These are phyloP conservation scores for Clarkia xantiana DNA, from an alignment of 345 rosid species.

Conservation along the genomic window DNA sequence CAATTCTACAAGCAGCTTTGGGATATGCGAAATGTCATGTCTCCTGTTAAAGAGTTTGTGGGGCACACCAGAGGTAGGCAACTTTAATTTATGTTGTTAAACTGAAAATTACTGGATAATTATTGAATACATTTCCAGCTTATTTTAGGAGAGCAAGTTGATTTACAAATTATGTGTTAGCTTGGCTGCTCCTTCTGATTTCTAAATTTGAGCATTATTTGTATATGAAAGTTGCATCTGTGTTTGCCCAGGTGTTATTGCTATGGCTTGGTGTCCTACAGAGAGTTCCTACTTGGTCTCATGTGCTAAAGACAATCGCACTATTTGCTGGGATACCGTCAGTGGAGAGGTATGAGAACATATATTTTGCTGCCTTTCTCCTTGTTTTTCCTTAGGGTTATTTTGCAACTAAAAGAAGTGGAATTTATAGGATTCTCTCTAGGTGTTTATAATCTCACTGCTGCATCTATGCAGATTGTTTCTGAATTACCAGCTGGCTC, in stretches of 20 bases:
- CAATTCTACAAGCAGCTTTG: conserved; percentile 52
- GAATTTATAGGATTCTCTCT: background rate
- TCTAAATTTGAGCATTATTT: background rate
- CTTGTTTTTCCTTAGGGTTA: background rate
- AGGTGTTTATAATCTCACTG: conserved; percentile 1
- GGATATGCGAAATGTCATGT: conserved; percentile 91
- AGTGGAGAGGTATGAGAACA: conserved; percentile 63
- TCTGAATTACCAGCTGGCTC: conserved; percentile 86
- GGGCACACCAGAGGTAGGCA: conserved; percentile 90
- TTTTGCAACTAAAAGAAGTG: background rate
- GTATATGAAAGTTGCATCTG: background rate
- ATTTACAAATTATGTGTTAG: no score
- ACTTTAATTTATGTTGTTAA: background rate
- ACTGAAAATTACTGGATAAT: no score
- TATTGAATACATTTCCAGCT: no score
- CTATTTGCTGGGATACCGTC: conserved; percentile 93
- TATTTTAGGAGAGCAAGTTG: no score
- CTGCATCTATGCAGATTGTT: conserved; percentile 42
- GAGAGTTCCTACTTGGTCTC: conserved; percentile 92
- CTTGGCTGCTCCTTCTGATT: no score
- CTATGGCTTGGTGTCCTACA: conserved; percentile 97
- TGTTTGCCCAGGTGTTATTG: conserved; percentile 68
- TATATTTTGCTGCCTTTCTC: background rate
- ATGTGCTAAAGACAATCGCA: conserved; percentile 93
- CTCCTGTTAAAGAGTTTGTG: conserved; percentile 75